Evolutionary conservation across 1,139 yeast genomes (phyloP).

Genomic region (Debaryomycetaceae sp.): DNA sequence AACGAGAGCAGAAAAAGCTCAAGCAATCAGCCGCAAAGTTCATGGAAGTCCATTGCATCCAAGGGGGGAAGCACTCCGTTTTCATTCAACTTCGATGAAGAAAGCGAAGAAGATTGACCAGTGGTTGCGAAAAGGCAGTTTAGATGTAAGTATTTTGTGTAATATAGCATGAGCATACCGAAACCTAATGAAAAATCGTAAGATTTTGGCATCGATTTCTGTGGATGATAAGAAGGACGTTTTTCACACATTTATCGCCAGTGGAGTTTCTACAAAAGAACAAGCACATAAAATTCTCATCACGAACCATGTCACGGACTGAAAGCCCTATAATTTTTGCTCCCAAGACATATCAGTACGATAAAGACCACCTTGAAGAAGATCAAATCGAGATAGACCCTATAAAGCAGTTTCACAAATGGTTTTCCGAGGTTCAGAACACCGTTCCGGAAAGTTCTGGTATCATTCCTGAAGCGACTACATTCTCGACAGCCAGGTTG

Average conservation of each 20-base stretch:
- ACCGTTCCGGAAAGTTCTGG: constrained; percentile 35
- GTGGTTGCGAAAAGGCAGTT: neutral
- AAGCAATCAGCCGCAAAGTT: constrained; percentile 15
- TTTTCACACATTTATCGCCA: too few relatives aligned
- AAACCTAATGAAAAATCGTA: too few relatives aligned
- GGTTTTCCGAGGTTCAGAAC: constrained; percentile 81
- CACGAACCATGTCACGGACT: constrained; percentile 1
- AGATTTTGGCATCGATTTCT: too few relatives aligned
- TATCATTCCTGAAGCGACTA: constrained; percentile 70
- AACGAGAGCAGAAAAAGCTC: constrained; percentile 20
- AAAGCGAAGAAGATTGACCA: constrained; percentile 15
- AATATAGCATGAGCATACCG: too few relatives aligned
- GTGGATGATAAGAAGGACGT: too few relatives aligned
- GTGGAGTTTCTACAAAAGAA: too few relatives aligned
- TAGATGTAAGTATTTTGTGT: neutral
- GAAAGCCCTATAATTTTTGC: constrained; percentile 52
- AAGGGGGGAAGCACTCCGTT: constrained; percentile 19
- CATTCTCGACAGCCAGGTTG: constrained; percentile 78
- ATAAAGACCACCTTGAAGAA: constrained; percentile 59
- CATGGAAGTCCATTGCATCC: constrained; percentile 19
- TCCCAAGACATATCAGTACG: constrained; percentile 87
- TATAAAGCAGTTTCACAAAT: constrained; percentile 68
- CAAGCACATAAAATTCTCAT: too few relatives aligned
- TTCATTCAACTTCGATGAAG: constrained; percentile 27
- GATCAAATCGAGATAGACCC: constrained; percentile 58